These are phyloP conservation scores for Penicillium sp. DNA, from an alignment of 2,329 filamentous ascomycete species.

Conservation along the genomic window DNA sequence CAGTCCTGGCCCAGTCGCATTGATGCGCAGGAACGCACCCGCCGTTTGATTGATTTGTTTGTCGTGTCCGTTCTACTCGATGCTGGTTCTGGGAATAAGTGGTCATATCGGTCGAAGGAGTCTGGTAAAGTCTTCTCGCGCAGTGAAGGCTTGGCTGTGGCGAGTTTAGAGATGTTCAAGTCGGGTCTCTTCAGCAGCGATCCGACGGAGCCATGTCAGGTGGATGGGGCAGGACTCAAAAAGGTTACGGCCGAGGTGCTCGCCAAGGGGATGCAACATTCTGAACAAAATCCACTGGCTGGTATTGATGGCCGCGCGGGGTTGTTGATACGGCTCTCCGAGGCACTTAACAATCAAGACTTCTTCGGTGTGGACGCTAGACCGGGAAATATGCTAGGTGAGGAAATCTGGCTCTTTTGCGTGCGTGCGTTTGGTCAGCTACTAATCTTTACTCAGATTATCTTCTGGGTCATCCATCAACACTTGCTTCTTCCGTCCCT, in stretches of 20 bases:
- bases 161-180: constrained; percentile 89
- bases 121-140: constrained; percentile 79
- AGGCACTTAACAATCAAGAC: constrained; percentile 75
- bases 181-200: constrained; percentile 83
- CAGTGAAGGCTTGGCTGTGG: constrained; percentile 82
- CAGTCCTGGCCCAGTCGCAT: constrained; percentile 51
- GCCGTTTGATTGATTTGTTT: constrained; percentile 62
- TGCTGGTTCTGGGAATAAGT: constrained; percentile 81
- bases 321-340: constrained; percentile 71
- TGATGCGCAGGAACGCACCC: constrained; percentile 53
- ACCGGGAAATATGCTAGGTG: constrained; percentile 93
- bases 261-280: constrained; percentile 80
- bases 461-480: constrained; percentile 86
- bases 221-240: constrained; percentile 78
- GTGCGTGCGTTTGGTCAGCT: neutral
- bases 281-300: constrained; percentile 74
- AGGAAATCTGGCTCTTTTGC: constrained; percentile 25
- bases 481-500: constrained; percentile 82
- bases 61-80: constrained; percentile 62
- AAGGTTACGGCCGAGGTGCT: constrained; percentile 72
- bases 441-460: constrained; percentile 62
- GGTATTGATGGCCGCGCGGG: constrained; percentile 82
- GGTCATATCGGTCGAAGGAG: constrained; percentile 90
- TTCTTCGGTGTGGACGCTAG: constrained; percentile 81
- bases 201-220: constrained; percentile 76